Evolutionary conservation across 371 early-diverging fungal species (phyloP).

Genomic region (Mucor saturninus): DNA sequence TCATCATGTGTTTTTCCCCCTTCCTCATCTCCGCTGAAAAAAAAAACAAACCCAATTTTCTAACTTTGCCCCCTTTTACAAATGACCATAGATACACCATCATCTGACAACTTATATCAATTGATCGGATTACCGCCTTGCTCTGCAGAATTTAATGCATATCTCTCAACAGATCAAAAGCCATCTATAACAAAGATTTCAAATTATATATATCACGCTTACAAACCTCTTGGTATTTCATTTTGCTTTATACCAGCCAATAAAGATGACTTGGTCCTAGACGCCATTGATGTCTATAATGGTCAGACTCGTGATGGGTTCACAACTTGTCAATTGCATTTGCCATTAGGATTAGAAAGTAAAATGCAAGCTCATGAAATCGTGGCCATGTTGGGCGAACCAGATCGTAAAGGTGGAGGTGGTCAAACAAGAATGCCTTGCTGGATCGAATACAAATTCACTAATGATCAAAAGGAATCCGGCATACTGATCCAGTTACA

Average conservation of each 20-base stretch:
- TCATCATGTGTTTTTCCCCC: not conserved
- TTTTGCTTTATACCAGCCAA: slow-evolving; percentile 37
- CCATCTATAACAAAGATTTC: slow-evolving; percentile 21
- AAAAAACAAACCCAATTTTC: not conserved
- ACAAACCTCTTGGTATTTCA: slow-evolving; percentile 44
- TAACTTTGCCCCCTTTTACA: not conserved
- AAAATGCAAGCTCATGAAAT: slow-evolving; percentile 49
- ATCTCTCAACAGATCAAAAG: slow-evolving; percentile 16
- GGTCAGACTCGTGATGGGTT: slow-evolving; percentile 48
- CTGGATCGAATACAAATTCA: slow-evolving; percentile 55
- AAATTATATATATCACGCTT: slow-evolving; percentile 45
- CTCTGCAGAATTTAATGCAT: not conserved
- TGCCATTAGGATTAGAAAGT: slow-evolving; percentile 33
- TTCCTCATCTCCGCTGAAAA: slow-evolving; percentile 1
- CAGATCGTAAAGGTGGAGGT: slow-evolving; percentile 57
- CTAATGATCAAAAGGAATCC: slow-evolving; percentile 23
- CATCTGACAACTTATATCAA: slow-evolving; percentile 7
- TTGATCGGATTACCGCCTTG: slow-evolving; percentile 19
- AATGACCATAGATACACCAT: slow-evolving; percentile 15
- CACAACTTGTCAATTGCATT: slow-evolving; percentile 25
- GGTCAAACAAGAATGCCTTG: slow-evolving; percentile 46
- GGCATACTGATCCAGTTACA: slow-evolving; percentile 50
- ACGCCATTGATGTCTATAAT: slow-evolving; percentile 52
- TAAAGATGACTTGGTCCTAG: slow-evolving; percentile 20
- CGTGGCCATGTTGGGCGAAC: slow-evolving; percentile 49